These are phyloP conservation scores for Fusarium globosum DNA, from an alignment of 2,329 filamentous ascomycete species.

Conservation along the genomic window DNA sequence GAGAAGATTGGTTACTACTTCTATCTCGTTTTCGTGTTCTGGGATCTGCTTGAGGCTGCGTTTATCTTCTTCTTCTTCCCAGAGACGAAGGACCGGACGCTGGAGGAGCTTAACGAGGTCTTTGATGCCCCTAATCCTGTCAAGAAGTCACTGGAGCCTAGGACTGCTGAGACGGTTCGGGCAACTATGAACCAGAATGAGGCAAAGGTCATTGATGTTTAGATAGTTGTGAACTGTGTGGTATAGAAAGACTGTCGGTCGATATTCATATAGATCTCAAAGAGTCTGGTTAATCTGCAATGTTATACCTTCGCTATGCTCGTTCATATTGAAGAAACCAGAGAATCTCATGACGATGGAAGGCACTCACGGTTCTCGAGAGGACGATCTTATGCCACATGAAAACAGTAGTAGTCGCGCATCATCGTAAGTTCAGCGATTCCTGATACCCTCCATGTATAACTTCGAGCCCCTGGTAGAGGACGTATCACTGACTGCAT, in stretches of 20 bases:
- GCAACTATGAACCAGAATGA: slow-evolving; percentile 22
- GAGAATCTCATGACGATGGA: neutral
- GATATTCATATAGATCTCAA: neutral
- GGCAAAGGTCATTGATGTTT: slow-evolving; percentile 9
- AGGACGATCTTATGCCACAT: neutral
- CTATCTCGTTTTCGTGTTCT: slow-evolving; percentile 57
- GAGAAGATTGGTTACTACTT: slow-evolving; percentile 57
- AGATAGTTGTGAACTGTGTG: neutral
- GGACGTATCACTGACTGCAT: neutral
- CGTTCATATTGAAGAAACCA: neutral
- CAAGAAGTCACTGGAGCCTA: slow-evolving; percentile 32
- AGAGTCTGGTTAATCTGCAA: neutral
- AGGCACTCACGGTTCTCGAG: rapidly evolving
- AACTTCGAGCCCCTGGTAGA: neutral
- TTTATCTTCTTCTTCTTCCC: slow-evolving; percentile 63
- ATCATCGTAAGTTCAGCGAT: too few relatives aligned
- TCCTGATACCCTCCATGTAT: too few relatives aligned
- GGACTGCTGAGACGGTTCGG: slow-evolving; percentile 27
- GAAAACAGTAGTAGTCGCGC: rapidly evolving
- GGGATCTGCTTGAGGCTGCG: slow-evolving; percentile 55
- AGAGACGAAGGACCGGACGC: slow-evolving; percentile 58
- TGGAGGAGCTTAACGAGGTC: slow-evolving; percentile 59
- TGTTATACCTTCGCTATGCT: too few relatives aligned
- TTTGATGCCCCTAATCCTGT: slow-evolving; percentile 34
- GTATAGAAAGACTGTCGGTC: rapidly evolving